phyloP scores from a whole-genome alignment of 371 early-diverging fungal species.

The Lichtheimia ornata region DNA sequence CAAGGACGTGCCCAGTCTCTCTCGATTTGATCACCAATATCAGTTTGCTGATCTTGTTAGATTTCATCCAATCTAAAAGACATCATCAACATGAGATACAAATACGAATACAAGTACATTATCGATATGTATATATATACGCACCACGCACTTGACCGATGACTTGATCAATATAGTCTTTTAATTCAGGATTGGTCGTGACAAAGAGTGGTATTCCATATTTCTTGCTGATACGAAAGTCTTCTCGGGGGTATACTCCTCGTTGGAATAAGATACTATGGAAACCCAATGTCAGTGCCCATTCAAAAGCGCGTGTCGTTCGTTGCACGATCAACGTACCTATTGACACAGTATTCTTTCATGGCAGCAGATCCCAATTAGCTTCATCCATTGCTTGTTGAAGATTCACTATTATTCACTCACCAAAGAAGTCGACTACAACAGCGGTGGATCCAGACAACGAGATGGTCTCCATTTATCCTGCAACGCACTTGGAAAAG shows the following conservation, averaged over 20 bases:
- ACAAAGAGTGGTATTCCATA: slow-evolving; percentile 82
- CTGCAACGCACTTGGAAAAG: no score
- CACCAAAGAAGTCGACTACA: slow-evolving; percentile 29
- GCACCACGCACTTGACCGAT: slow-evolving; percentile 61
- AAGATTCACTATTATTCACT: not conserved
- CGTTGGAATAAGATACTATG: slow-evolving; percentile 88
- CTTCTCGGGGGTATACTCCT: slow-evolving; percentile 85
- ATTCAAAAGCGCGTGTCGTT: not conserved
- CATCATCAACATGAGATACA: not conserved
- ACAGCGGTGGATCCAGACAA: slow-evolving; percentile 17
- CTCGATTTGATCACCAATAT: slow-evolving; percentile 82
- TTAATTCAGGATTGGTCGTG: slow-evolving; percentile 71
- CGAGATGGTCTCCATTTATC: slow-evolving; percentile 13
- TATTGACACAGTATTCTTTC: slow-evolving; percentile 74
- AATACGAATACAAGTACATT: no score
- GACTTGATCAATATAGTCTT: slow-evolving; percentile 73
- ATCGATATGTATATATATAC: no score
- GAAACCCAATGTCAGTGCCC: not conserved
- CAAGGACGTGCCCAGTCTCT: slow-evolving; percentile 80
- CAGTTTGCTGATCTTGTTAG: slow-evolving; percentile 72
- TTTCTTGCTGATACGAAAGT: slow-evolving; percentile 78
- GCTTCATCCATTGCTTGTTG: no score
- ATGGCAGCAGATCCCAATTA: no score
- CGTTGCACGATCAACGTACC: slow-evolving; percentile 43
- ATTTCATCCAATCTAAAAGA: slow-evolving; percentile 68